A percentile compares a stretch with the other conserved stretches of the same genome.
These are phyloP conservation scores for Aspergillus pseudotamarii DNA, from an alignment of 2,329 filamentous ascomycete genomes.

Conservation along the genomic window DNA sequence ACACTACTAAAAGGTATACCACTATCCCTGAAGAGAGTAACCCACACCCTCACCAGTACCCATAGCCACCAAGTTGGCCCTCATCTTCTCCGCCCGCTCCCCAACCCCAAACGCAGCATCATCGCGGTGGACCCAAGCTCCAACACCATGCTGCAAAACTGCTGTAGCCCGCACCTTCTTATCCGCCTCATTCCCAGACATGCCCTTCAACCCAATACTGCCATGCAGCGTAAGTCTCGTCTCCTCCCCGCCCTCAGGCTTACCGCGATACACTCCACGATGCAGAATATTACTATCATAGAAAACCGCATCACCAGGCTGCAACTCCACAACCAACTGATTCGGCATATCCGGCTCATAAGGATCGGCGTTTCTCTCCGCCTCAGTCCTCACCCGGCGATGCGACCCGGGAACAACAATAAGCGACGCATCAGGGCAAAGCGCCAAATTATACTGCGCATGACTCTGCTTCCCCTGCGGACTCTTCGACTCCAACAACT, in stretches of 20 bases:
- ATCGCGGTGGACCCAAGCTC: conserved; percentile 46
- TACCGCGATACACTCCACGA: conserved; percentile 46
- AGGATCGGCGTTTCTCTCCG: conserved; percentile 68
- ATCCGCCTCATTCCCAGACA: conserved; percentile 24
- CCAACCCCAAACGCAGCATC: conserved; percentile 44
- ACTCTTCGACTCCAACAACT: conserved; percentile 57
- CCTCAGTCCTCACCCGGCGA: conserved; percentile 67
- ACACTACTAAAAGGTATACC: not conserved
- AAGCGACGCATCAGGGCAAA: conserved; percentile 73
- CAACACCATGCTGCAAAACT: conserved; percentile 51
- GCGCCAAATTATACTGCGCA: conserved; percentile 84
- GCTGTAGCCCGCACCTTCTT: conserved; percentile 46
- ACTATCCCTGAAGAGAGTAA: conserved; percentile 45
- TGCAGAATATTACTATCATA: conserved; percentile 86
- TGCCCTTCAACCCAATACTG: conserved; percentile 43
- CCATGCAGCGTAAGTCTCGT: conserved; percentile 48
- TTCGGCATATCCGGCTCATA: conserved; percentile 64
- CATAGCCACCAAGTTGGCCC: conserved; percentile 48
- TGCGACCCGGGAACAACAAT: conserved; percentile 80
- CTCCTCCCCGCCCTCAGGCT: conserved; percentile 39
- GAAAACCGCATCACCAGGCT: conserved; percentile 78
- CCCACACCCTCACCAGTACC: conserved; percentile 49
- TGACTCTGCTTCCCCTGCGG: conserved; percentile 60
- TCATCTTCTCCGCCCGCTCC: conserved; percentile 46
- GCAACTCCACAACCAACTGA: conserved; percentile 67